These are phyloP conservation scores for Ogataea nonfermentans DNA, from an alignment of 805 yeast genomes.

Conservation along the genomic window DNA sequence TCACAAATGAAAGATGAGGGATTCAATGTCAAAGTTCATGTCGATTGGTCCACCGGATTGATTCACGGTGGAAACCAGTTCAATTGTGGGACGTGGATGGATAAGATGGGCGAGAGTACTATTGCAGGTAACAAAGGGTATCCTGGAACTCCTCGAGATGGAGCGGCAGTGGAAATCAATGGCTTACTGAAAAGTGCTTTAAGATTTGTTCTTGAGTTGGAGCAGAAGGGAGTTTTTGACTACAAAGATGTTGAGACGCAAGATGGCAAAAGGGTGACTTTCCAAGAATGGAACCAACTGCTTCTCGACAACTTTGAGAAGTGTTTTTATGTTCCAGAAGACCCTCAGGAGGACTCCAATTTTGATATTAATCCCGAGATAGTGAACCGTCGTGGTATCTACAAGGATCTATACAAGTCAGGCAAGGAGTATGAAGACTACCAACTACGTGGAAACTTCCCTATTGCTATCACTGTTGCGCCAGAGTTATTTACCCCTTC, in stretches of 20 bases:
- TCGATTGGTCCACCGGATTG: slow-evolving; percentile 89
- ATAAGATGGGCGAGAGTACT: slow-evolving; percentile 95
- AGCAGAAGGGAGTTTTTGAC: slow-evolving; percentile 53
- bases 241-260: slow-evolving; percentile 54
- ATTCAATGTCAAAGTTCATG: slow-evolving; percentile 73
- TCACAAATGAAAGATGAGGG: slow-evolving; percentile 93
- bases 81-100: slow-evolving; percentile 99
- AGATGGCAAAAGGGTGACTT: slow-evolving; percentile 54
- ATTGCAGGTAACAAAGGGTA: slow-evolving; percentile 82
- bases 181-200: slow-evolving; percentile 83
- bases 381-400: slow-evolving; percentile 88
- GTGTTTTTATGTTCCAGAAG: slow-evolving; percentile 71
- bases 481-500: slow-evolving; percentile 79
- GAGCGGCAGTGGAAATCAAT: slow-evolving; percentile 90
- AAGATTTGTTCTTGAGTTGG: slow-evolving; percentile 69
- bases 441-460: slow-evolving; percentile 87
- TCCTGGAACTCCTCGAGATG: slow-evolving; percentile 98
- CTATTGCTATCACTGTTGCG: slow-evolving; percentile 91
- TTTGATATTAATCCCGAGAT: slow-evolving; percentile 62
- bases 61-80: slow-evolving; percentile 87
- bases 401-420: slow-evolving; percentile 78
- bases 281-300: slow-evolving; percentile 70
- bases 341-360: slow-evolving; percentile 56
- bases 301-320: slow-evolving; percentile 74
- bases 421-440: slow-evolving; percentile 93